Conservation (phyloP, 257 asterid genomes). For the Nicotiana undulata region DNA sequence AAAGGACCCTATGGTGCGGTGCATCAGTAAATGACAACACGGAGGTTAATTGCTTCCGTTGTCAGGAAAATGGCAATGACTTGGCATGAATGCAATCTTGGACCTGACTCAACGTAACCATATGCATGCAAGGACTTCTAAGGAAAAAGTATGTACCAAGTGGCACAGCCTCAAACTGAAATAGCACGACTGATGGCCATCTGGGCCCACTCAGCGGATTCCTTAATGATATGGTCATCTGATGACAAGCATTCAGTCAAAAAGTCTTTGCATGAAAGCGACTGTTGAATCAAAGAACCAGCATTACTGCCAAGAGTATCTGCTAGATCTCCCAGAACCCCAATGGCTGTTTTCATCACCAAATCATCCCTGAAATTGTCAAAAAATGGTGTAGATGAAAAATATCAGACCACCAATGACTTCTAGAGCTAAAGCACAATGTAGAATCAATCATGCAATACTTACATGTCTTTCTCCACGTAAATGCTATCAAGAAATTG, state of each 20-base stretch:
- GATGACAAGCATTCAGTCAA: constrained; percentile 81
- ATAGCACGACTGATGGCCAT: constrained; percentile 83
- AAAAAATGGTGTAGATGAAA: too few relatives aligned
- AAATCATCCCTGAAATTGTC: constrained; percentile 60
- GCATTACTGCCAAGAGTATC: constrained; percentile 91
- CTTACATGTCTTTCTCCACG: constrained; percentile 77
- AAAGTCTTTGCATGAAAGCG: constrained; percentile 74
- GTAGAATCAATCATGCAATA: not conserved
- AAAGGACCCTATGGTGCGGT: constrained; percentile 41
- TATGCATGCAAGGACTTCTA: constrained; percentile 69
- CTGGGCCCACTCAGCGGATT: constrained; percentile 97
- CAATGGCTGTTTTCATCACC: constrained; percentile 89
- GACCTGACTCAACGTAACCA: constrained; percentile 71
- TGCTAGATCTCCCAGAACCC: constrained; percentile 89
- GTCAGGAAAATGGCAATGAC: constrained; percentile 56
- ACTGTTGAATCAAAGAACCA: constrained; percentile 72
- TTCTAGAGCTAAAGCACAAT: not conserved
- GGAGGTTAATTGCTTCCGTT: constrained; percentile 44
- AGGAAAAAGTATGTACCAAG: constrained; percentile 35
- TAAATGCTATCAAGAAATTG: constrained; percentile 75
- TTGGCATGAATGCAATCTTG: constrained; percentile 38
- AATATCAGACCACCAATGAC: too few relatives aligned
- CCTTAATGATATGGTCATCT: constrained; percentile 80
- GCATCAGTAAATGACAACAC: constrained; percentile 66
- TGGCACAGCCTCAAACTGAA: constrained; percentile 53